Evolutionary conservation across 1,139 yeast species (phyloP), one percentile per base, ranked within the genome.

Genomic region (Geotrichum citri-aurantii): DNA sequence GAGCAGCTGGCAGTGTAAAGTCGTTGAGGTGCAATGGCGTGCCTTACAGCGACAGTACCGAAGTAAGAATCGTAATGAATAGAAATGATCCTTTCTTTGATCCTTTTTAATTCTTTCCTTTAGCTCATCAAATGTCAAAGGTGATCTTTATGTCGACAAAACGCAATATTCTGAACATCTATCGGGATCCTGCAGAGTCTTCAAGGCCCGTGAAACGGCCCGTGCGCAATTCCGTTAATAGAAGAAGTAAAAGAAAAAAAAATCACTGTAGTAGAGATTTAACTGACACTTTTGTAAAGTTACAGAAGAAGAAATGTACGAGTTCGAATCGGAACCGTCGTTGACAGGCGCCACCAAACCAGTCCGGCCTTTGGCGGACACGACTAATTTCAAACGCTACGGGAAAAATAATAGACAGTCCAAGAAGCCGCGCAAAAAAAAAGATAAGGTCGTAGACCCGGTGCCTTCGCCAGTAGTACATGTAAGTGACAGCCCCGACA

Each of bases 1-100:
- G 59, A 50, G n/a, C 44, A 42, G 17, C 53, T 54, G 31, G 19
- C 53, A 12, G 57, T 54, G 27, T 24, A 33, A 23, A 48, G 40
- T n/a, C 48, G 11, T 44, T 7, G 11, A 12, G 26, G 26, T 37
- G 44, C 44, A 37, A 37, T 37, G 44, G 44, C 44, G 21, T 37
- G 19, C 19, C 44, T 37, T 37, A 37, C 44, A 37, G 19, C 44
- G 44, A 8, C 21, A 7, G 1, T 2, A 37, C 17, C 44, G 10
- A 37, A 37, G 44, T 37, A 37, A 37, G 44, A 37, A n/a, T 37
- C 44, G 44, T n/a, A n/a, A 37, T n/a, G 44, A 37, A 37, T 37
- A 37, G 44, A 37, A 37, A 37, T 37, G 44, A 37, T 37, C 40
- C 17, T n/a, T 37, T 37, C 44, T n/a, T 37, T n/a, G 42, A n/a